Percentiles rank a stretch among this genome's conserved stretches.
phyloP scores from a whole-genome alignment of 2,329 filamentous ascomycete species.

The Aspergillus chevalieri region DNA sequence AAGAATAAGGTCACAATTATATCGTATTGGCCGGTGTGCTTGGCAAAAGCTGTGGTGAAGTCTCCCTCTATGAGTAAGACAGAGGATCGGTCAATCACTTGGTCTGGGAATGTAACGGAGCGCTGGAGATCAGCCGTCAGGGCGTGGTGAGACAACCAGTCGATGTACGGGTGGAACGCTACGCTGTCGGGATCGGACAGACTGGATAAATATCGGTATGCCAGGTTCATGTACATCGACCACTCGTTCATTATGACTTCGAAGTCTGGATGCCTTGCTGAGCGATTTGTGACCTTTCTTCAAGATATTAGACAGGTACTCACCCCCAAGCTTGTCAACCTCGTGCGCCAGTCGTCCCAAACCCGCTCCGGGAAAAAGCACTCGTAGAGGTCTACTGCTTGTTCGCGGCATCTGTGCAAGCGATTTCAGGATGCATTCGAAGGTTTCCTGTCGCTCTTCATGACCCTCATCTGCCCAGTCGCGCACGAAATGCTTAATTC shows the following conservation, averaged over 20 bases:
- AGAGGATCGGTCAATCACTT: constrained; percentile 20
- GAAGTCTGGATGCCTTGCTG: constrained; percentile 30
- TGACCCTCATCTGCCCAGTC: constrained; percentile 50
- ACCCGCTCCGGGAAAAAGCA: constrained; percentile 50
- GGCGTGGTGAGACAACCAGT: constrained; percentile 53
- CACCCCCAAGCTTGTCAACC: constrained; percentile 40
- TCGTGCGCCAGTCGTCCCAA: constrained; percentile 50
- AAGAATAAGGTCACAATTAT: constrained; percentile 54
- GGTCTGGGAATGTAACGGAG: constrained; percentile 43
- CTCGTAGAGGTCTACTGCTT: constrained; percentile 22
- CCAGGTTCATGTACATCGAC: constrained; percentile 53
- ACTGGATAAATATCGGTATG: constrained; percentile 46
- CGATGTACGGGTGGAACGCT: constrained; percentile 48
- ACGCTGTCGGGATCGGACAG: constrained; percentile 11
- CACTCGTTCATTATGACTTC: constrained; percentile 53
- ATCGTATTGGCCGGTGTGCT: constrained; percentile 35
- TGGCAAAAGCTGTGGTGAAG: constrained; percentile 42
- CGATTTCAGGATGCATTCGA: constrained; percentile 27
- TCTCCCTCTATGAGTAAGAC: constrained; percentile 49
- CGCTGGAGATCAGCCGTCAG: constrained; percentile 45
- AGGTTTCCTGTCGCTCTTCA: constrained; percentile 41
- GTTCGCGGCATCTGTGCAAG: constrained; percentile 7
- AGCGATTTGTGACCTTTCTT: neutral
- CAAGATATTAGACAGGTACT: neutral
- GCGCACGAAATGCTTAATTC: constrained; percentile 53